Conservation (phyloP, 345 rosid species). For the Syzygium oleosum region DNA sequence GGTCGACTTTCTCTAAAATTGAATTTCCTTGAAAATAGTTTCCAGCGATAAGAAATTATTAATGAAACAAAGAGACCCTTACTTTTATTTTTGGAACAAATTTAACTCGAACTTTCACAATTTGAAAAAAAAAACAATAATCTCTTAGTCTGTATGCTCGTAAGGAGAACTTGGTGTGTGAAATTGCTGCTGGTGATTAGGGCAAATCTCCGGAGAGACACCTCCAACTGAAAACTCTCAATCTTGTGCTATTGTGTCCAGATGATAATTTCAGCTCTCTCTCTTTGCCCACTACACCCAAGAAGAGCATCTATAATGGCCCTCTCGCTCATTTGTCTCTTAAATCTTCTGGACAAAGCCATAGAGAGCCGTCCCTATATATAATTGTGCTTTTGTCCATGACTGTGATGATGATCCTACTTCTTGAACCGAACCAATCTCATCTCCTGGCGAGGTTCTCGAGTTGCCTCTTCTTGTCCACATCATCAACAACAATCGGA, state of each 20-base stretch:
- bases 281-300: too few species aligned
- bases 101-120: not conserved
- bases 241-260: too few species aligned
- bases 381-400: not conserved
- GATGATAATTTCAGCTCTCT: too few species aligned
- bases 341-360: too few species aligned
- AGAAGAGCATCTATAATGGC: too few species aligned
- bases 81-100: too few species aligned
- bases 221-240: too few species aligned
- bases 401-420: not conserved
- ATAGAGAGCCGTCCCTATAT: too few species aligned
- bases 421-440: not conserved
- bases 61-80: fast-evolving
- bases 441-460: not conserved
- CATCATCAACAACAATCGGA: not conserved
- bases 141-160: not conserved
- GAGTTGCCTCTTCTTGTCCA: not conserved
- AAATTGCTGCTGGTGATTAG: not conserved
- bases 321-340: too few species aligned
- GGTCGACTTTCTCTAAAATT: too few species aligned
- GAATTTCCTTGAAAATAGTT: not conserved
- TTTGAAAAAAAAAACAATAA: too few species aligned
- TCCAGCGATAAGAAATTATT: too few species aligned
- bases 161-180: not conserved
- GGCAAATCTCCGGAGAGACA: not conserved